Conservation (phyloP, 1,139 yeast species). For the Fermentozyma sake region DNA sequence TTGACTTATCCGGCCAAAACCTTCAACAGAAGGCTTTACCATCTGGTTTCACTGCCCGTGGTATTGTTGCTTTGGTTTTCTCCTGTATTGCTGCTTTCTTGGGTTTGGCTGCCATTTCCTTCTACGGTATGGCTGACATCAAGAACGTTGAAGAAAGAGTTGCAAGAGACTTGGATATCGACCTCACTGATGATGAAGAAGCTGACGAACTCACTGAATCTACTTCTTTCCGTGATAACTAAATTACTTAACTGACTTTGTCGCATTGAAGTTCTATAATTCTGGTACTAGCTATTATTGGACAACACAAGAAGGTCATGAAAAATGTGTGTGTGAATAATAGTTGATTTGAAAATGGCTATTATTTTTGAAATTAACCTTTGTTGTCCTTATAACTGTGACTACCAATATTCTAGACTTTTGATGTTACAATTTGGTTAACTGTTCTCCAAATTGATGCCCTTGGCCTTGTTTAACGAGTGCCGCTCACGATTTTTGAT, state of each 20-base stretch:
- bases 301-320: constrained; percentile 3
- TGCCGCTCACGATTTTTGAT: no score
- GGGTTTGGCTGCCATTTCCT: constrained; percentile 71
- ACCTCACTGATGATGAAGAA: constrained; percentile 25
- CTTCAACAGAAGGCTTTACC: constrained; percentile 66
- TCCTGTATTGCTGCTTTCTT: constrained; percentile 74
- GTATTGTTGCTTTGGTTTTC: constrained; percentile 81
- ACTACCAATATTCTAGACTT: no score
- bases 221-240: no score
- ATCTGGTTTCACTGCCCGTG: constrained; percentile 82
- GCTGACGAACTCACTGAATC: constrained; percentile 1
- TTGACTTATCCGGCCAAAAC: constrained; percentile 69
- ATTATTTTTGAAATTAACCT: not conserved
- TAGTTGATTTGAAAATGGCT: constrained; percentile 4
- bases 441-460: no score
- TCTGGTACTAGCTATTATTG: constrained; percentile 2
- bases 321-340: constrained; percentile 14
- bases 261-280: no score
- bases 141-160: constrained; percentile 53
- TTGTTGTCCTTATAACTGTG: no score
- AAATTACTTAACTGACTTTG: no score
- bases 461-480: no score
- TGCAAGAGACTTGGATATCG: constrained; percentile 44
- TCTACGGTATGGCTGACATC: constrained; percentile 78
- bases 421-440: no score